Evolutionary conservation across 116 monocot genomes (phyloP), one percentile per base, ranked within the genome.

Genomic region (Phalaenopsis hybrid): DNA sequence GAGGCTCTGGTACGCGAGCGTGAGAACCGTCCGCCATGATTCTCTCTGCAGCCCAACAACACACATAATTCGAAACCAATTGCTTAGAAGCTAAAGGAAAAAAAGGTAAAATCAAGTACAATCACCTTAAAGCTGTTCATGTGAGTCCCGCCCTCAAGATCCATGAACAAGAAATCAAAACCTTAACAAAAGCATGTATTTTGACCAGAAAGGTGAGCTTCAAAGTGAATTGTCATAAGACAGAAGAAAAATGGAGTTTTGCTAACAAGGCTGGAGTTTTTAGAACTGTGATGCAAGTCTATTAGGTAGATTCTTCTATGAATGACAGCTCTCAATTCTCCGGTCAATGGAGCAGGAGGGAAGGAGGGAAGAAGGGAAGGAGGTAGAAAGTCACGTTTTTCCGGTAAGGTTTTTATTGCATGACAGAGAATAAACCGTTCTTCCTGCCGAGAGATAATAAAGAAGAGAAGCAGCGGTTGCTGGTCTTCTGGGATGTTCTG

Each of bases 1-100:
- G 4, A 98, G 83, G 83, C 95, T 95, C 87, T 98, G 98, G 87
- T 93, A 98, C 15, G 98, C 90, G 21, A 98, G 87, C 11, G 86
- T 81, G 18, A 94, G 81, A 34, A 88, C 87, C 23, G 88, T 82
- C 72, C 86, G 52, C 98, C 98, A 98, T 25, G 93, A 90, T 21
- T 89, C 90, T 80, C 76, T 85, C 94, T 87, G 74, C 76, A 76
- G 13, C 45, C 20, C 43, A 58, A 78, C 6, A 18, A 78, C 17
- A 77, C 25, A 7, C 33, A 78, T 20, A 70, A 18, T 23, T 11
- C n/a, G 50, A 68, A 70, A 72, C 13, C 17, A 25, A 25, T 52
- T 46, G 6, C 0, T 6, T 25, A 17, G 81, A 50, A 72, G 50
- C 70, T 9, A 68, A 81, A 73, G 6, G 51, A 31, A 57, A 17